Evolutionary conservation across 495 filamentous ascomycete genomes (phyloP).

Genomic region (Trypethelium eluteriae): DNA sequence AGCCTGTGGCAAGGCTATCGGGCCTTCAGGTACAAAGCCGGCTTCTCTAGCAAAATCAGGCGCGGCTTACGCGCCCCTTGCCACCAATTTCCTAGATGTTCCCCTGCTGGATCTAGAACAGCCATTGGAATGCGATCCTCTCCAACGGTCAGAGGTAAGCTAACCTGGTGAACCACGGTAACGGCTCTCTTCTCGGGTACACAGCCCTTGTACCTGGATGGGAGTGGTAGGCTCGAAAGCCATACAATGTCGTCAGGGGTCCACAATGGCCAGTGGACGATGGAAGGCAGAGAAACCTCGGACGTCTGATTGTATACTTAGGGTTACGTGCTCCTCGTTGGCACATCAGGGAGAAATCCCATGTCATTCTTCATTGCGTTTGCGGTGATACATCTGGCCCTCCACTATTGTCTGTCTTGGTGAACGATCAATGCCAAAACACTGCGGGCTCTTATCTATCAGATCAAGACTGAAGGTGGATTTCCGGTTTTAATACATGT

Average conservation of each 20-base stretch:
- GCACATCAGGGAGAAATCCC: background rate
- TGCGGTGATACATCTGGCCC: no score
- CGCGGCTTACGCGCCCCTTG: background rate
- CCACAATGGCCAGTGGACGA: background rate
- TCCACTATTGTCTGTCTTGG: no score
- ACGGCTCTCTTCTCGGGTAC: background rate
- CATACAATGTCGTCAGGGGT: background rate
- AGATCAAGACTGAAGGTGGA: no score
- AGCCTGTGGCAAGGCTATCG: background rate
- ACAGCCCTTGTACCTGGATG: background rate
- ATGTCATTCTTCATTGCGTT: no score
- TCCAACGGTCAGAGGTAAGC: background rate
- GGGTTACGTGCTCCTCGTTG: background rate
- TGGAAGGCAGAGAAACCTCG: conserved; percentile 2
- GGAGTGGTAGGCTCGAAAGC: background rate
- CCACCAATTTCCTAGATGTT: background rate
- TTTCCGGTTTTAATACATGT: no score
- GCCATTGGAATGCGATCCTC: background rate
- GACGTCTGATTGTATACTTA: background rate
- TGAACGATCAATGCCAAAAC: no score
- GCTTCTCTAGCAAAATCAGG: no score
- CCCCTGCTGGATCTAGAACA: background rate
- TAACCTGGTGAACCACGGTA: background rate
- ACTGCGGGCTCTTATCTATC: no score
- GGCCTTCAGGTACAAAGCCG: no score